Evolutionary conservation across 306 rosid genomes (phyloP).

Genomic region (Chamaecrista fasciculata): DNA sequence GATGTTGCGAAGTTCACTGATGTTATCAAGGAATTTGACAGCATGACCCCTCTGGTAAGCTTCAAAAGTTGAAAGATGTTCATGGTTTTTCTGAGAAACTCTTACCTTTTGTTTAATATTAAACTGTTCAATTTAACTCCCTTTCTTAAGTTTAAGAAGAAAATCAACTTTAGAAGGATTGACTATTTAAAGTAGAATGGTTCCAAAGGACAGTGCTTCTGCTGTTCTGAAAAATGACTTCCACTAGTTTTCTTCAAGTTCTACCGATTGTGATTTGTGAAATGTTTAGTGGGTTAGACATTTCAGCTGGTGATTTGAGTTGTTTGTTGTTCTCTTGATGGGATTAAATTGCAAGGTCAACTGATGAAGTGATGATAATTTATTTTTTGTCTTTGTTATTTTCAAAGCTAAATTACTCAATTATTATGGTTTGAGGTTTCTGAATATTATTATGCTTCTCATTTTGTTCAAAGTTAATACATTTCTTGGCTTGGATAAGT

Average conservation of each 20-base stretch:
- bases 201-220: neutral
- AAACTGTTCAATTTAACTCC: neutral
- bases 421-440: neutral
- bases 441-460: neutral
- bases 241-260: neutral
- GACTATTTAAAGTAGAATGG: neutral
- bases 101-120: neutral
- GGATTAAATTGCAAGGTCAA: neutral
- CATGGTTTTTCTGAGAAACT: neutral
- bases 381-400: neutral
- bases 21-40: conserved; percentile 89
- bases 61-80: neutral
- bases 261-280: neutral
- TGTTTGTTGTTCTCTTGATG: neutral
- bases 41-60: conserved; percentile 91
- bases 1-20: conserved; percentile 82
- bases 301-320: neutral
- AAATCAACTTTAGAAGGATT: neutral
- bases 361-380: neutral
- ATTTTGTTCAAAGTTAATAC: neutral
- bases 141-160: neutral
- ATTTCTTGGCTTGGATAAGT: neutral
- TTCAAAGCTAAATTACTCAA: neutral
- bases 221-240: neutral
- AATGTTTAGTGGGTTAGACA: conserved; percentile 8